phyloP scores from a whole-genome alignment of 2,329 filamentous ascomycete species.

The Aureobasidium musti region DNA sequence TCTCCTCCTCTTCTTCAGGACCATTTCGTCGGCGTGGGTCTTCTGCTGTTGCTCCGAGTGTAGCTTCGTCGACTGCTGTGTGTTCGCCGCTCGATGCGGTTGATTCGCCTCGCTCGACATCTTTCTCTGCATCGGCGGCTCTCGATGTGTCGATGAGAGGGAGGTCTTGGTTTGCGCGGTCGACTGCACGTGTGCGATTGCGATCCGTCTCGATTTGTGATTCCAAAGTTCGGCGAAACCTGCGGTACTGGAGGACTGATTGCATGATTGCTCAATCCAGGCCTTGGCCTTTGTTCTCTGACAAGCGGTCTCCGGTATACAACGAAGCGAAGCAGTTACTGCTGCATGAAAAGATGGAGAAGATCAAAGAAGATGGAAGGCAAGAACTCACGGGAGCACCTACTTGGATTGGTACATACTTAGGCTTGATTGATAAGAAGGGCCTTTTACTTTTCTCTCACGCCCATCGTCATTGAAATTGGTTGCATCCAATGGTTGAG shows the following conservation, averaged over 20 bases:
- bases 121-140: slow-evolving; percentile 1
- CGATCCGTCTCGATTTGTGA: slow-evolving; percentile 32
- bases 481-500: not conserved
- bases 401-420: slow-evolving; percentile 6
- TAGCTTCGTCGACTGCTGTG: slow-evolving; percentile 4
- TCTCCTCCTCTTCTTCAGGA: slow-evolving; percentile 26
- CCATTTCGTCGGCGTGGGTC: not conserved
- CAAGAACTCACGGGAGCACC: not conserved
- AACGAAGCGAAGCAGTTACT: not conserved
- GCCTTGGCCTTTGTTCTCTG: not conserved
- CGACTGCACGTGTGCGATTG: slow-evolving; percentile 30
- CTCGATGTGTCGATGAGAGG: not conserved
- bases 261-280: slow-evolving; percentile 34
- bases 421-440: not conserved
- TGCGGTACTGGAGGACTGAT: slow-evolving; percentile 37
- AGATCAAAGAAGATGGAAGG: not conserved
- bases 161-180: slow-evolving; percentile 3
- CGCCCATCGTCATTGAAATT: not conserved
- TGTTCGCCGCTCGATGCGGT: slow-evolving; percentile 14
- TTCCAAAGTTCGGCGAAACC: slow-evolving; percentile 32
- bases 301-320: not conserved
- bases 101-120: slow-evolving; percentile 5
- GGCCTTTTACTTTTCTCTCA: slow-evolving; percentile 8
- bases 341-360: not conserved
- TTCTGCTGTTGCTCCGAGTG: not conserved